phyloP scores from a whole-genome alignment of 2,329 filamentous ascomycete species.

The Aaosphaeria arxii region DNA sequence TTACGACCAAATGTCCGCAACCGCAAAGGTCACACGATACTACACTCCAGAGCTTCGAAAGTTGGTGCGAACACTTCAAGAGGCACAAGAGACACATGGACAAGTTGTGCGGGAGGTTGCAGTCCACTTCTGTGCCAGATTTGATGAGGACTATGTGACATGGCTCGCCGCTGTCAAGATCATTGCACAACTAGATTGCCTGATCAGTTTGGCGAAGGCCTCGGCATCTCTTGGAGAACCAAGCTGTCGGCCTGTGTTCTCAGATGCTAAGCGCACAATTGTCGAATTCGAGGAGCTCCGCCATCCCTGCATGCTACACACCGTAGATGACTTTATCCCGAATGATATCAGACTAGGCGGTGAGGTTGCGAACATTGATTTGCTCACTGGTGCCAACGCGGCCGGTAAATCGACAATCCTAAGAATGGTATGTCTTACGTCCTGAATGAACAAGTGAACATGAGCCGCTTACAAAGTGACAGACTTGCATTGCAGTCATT shows the following conservation, averaged over 20 bases:
- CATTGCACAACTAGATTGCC: constrained; percentile 87
- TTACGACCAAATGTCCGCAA: constrained; percentile 97
- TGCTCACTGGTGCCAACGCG: constrained; percentile 94
- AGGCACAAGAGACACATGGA: constrained; percentile 88
- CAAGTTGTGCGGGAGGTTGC: constrained; percentile 88
- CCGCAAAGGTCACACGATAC: constrained; percentile 84
- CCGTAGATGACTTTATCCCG: constrained; percentile 90
- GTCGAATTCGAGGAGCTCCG: constrained; percentile 91
- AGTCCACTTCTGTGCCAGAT: constrained; percentile 77
- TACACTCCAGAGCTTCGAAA: constrained; percentile 82
- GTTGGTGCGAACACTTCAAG: constrained; percentile 83
- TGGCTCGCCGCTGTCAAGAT: constrained; percentile 92
- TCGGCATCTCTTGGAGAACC: constrained; percentile 81
- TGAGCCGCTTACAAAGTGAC: constrained; percentile 3
- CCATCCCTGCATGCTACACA: constrained; percentile 90
- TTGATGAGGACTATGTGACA: constrained; percentile 78
- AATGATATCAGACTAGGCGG: constrained; percentile 91
- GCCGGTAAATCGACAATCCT: constrained; percentile 96
- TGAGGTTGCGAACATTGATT: constrained; percentile 73
- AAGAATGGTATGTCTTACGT: constrained; percentile 68
- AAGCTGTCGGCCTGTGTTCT: constrained; percentile 83
- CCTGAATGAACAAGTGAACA: neutral
- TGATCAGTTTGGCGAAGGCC: constrained; percentile 88
- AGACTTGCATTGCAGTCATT: constrained; percentile 94
- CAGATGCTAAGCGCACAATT: constrained; percentile 78